Percentiles rank a stretch among this genome's conserved stretches.
Evolutionary conservation across 2,329 filamentous ascomycete species (phyloP).

Genomic region (Tolypocladium inflatum): DNA sequence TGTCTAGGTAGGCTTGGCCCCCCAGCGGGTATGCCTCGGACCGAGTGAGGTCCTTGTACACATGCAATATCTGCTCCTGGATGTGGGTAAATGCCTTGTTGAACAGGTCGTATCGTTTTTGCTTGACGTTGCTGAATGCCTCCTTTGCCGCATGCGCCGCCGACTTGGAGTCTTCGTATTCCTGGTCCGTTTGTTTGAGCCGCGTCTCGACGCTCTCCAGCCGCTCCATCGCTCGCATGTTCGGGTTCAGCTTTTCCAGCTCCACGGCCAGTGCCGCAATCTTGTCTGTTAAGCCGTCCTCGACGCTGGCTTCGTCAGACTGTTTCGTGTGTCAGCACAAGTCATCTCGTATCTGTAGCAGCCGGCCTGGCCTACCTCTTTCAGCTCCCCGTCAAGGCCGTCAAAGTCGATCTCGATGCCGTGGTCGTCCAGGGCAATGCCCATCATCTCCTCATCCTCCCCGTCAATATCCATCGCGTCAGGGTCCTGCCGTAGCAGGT

Average conservation of each 20-base stretch:
- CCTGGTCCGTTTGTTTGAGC: conserved; percentile 74
- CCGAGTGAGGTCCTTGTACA: conserved; percentile 92
- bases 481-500: conserved; percentile 63
- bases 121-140: conserved; percentile 75
- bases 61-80: conserved; percentile 82
- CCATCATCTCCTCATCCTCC: conserved; percentile 50
- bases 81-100: conserved; percentile 94
- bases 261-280: conserved; percentile 66
- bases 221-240: conserved; percentile 91
- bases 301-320: conserved; percentile 60
- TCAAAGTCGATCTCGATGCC: conserved; percentile 87
- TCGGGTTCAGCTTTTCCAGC: conserved; percentile 90
- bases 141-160: conserved; percentile 67
- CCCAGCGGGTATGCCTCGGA: conserved; percentile 89
- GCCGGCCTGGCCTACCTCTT: conserved; percentile 46
- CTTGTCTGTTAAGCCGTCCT: conserved; percentile 68
- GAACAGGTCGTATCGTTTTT: conserved; percentile 80
- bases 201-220: conserved; percentile 77
- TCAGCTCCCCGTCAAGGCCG: conserved; percentile 70
- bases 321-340: conserved; percentile 36
- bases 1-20: conserved; percentile 79
- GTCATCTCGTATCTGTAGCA: conserved; percentile 1
- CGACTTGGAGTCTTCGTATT: conserved; percentile 77
- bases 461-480: conserved; percentile 90
- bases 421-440: conserved; percentile 70